These are phyloP conservation scores for Lactarius hatsudake DNA, from an alignment of 768 basidiomycete genomes.

Conservation along the genomic window DNA sequence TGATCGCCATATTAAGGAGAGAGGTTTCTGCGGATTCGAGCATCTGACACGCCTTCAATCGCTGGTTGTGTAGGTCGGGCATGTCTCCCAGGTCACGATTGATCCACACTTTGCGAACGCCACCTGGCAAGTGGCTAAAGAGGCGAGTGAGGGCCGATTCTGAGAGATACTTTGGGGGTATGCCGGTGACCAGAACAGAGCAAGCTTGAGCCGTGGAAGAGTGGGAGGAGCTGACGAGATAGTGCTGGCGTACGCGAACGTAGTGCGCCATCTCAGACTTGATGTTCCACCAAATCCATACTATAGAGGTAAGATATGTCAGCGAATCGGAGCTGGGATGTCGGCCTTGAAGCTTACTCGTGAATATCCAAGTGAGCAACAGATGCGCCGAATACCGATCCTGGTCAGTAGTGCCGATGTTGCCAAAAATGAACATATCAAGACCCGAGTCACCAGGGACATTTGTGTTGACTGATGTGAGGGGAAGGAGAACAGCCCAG, in stretches of 20 bases:
- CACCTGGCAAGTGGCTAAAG: slow-evolving; percentile 85
- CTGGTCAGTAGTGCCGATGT: slow-evolving; percentile 51
- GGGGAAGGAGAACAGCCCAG: slow-evolving; percentile 82
- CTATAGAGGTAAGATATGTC: slow-evolving; percentile 37
- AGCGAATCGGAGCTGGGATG: background rate
- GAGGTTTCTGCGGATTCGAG: slow-evolving; percentile 85
- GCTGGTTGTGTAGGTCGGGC: slow-evolving; percentile 77
- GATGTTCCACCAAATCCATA: slow-evolving; percentile 85
- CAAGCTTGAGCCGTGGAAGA: slow-evolving; percentile 80
- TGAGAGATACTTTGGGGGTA: slow-evolving; percentile 75
- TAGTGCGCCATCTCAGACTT: slow-evolving; percentile 78
- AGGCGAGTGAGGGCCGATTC: slow-evolving; percentile 62
- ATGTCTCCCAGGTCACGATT: slow-evolving; percentile 87
- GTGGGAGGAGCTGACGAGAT: slow-evolving; percentile 73
- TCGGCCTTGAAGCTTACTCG: slow-evolving; percentile 47
- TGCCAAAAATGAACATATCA: slow-evolving; percentile 78
- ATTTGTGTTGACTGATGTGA: slow-evolving; percentile 55
- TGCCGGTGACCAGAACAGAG: slow-evolving; percentile 87
- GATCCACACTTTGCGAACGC: slow-evolving; percentile 88
- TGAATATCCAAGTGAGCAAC: slow-evolving; percentile 72
- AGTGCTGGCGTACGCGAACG: slow-evolving; percentile 72
- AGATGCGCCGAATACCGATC: slow-evolving; percentile 75
- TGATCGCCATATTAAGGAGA: slow-evolving; percentile 71
- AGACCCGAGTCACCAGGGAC: slow-evolving; percentile 52
- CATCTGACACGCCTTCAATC: slow-evolving; percentile 67